Evolutionary conservation across 75 land plant species (phyloP).

Genomic region (Adiantum capillusveneris): DNA sequence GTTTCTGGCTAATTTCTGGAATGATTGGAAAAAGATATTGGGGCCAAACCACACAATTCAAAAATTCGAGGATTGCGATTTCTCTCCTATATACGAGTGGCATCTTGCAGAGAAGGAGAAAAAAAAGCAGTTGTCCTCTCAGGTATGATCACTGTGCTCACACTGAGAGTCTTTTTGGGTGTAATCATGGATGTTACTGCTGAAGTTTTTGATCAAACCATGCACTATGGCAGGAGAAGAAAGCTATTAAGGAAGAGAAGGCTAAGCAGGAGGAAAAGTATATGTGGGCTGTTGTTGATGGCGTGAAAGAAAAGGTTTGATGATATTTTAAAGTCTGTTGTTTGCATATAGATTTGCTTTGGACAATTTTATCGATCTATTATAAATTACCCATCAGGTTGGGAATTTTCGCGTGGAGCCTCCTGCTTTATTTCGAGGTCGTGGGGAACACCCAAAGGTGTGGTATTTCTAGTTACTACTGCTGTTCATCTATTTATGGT

Average conservation of each 20-base stretch:
- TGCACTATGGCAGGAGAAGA: conserved; percentile 71
- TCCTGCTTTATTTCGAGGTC: conserved; percentile 93
- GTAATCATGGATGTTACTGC: too few species aligned
- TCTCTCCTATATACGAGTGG: conserved; percentile 96
- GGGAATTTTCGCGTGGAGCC: conserved; percentile 99
- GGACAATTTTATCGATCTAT: not conserved
- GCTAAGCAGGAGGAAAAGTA: conserved; percentile 86
- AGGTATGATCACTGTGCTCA: conserved; percentile 22
- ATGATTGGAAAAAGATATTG: conserved; percentile 72
- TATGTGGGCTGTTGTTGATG: conserved; percentile 97
- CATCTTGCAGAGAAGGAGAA: conserved; percentile 77
- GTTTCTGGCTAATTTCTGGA: conserved; percentile 76
- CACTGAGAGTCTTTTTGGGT: too few species aligned
- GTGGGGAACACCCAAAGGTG: conserved; percentile 99
- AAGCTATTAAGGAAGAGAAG: conserved; percentile 81
- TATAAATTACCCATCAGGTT: conserved; percentile 38
- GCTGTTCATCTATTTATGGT: too few species aligned
- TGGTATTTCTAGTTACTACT: not conserved
- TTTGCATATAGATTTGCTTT: not conserved
- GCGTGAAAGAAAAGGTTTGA: conserved; percentile 92
- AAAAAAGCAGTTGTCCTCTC: conserved; percentile 83
- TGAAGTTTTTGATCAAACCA: not conserved
- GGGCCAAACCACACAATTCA: conserved; percentile 83
- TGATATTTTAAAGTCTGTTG: not conserved
- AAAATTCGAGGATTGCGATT: conserved; percentile 78